Base-by-base conservation (phyloP, 768 basidiomycete genomes). In the Brasilioporus rufonigricans region DNA sequence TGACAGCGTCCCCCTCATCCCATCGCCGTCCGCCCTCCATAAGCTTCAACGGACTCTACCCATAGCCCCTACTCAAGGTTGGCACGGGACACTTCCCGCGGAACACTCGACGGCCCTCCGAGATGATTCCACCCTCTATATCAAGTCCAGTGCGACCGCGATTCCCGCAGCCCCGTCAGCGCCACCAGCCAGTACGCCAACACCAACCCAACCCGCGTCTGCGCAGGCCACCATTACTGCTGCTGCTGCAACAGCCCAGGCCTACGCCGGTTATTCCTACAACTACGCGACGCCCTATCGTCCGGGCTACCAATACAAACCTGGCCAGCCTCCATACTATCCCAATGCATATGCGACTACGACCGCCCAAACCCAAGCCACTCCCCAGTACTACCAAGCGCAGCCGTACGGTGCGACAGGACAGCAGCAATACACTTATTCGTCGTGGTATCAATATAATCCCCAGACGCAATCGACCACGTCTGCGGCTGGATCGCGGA, bases 61-160 rank as follows among this genome's bases (percentile, higher is more conserved):
- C 2, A 65, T 80, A 24, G 76, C 77, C 10, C 77, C 85, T 16
- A 74, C 81, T 3, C 73, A 75, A 53, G 86, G 89, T 21, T 93
- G 89, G 89, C 74, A 83, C 60, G 90, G 90, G 33, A 91, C 84
- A 3, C 77, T 92, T 4, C 82, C 86, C 12, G 63, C 81, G 13
- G 73, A 77, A 44, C 76, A 78, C 24, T 55, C 79, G 11, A 77
- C 80, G 0, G 87, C 89, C 6, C 78, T 91, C 16, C 82, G 85
- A 18, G 90, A 91, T 67, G 84, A 92, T 64, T 78, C 81, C 4
- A 93, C 90, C 2, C 72, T 91, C 43, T 85, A 84, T 70, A 78
- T 90, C 56, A 79, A 79, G 58, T 69, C 80, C 2, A 73, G 77
- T 4, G 65, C 74, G 16, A 65, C 74, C 7, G 59, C 68, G 36